Base-by-base conservation (phyloP, 78 protist species). In the Dictyostelium firmibasis region DNA sequence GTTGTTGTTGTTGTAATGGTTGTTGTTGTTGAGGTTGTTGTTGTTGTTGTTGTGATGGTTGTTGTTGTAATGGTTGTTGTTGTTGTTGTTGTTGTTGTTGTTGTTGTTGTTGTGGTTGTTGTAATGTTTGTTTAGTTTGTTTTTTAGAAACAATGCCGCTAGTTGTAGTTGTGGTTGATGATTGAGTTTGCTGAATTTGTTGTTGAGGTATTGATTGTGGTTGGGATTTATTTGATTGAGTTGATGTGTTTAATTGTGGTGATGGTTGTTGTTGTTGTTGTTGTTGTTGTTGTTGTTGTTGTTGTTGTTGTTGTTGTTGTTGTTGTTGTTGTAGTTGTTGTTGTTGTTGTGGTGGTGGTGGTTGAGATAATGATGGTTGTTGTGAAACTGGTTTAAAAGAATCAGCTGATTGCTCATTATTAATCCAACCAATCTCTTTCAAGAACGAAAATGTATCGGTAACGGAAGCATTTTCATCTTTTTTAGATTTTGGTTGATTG, bases 371-470 rank as follows among this genome's bases (percentile, higher is more conserved):
- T n/a, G n/a, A n/a, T n/a, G n/a, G 60, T 43, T 25, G 43, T 38
- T 33, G 38, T 3, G 75, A 57, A 18, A 43, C 29, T 6, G 82
- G 83, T 27, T 70, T 75, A 75, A 67, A 64, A 6, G 92, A 47
- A 74, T 50, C 76, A 16, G 70, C 35, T 44, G 84, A 64, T 20
- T 81, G 74, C 31, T 82, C 93, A 41, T 81, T 84, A 36, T 62
- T 74, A 50, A 93, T 78, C 96, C 96, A 93, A 44, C 96, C 96
- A 86, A 93, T 93, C n/a, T 75, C 96, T 47, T 93, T 93, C 83
- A 93, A 76, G 47, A 93, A 93, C 20, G 75, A 50, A 29, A 81
- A 47, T 2, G 96, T 85, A 81, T 93, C 87, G 23, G 91, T 76
- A 13, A 27, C 85, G 1, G 76, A 47, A 6, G 44, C 64, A 70